Conservation (phyloP, 2,329 filamentous ascomycete genomes). For the Botrytis tulipae region DNA sequence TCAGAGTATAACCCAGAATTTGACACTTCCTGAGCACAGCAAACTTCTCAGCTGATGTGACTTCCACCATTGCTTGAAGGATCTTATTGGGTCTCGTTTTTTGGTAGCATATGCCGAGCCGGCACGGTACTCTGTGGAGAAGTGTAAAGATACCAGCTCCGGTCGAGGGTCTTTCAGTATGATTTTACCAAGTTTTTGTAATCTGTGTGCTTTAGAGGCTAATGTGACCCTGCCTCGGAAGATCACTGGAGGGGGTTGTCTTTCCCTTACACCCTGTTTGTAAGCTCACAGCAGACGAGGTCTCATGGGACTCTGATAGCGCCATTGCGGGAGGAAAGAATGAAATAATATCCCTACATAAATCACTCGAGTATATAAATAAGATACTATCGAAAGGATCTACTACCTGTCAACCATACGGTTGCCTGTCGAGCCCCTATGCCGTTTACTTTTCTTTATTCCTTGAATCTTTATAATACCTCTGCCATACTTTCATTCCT, state of each 20-base stretch:
- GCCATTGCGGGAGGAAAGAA: not conserved
- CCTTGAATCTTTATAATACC: no score
- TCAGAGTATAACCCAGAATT: no score
- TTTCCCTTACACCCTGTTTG: not conserved
- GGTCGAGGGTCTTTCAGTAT: not conserved
- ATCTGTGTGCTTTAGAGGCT: not conserved
- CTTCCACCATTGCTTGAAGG: no score
- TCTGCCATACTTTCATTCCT: no score
- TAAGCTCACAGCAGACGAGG: not conserved
- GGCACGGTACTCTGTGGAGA: not conserved
- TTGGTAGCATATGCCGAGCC: not conserved
- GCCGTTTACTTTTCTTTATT: no score
- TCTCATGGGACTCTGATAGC: not conserved
- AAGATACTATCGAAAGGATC: not conserved
- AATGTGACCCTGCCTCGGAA: accelerated
- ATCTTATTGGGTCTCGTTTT: accelerated
- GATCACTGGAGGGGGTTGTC: no score
- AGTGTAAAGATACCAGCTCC: not conserved
- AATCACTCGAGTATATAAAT: not conserved
- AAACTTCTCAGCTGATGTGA: no score
- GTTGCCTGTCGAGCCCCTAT: not conserved
- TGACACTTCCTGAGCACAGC: no score
- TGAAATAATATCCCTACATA: not conserved
- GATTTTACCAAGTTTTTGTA: not conserved
- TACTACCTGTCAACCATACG: not conserved